Conservation (phyloP, 1,284 basidiomycete genomes). For the Rhizoctonia solani region DNA sequence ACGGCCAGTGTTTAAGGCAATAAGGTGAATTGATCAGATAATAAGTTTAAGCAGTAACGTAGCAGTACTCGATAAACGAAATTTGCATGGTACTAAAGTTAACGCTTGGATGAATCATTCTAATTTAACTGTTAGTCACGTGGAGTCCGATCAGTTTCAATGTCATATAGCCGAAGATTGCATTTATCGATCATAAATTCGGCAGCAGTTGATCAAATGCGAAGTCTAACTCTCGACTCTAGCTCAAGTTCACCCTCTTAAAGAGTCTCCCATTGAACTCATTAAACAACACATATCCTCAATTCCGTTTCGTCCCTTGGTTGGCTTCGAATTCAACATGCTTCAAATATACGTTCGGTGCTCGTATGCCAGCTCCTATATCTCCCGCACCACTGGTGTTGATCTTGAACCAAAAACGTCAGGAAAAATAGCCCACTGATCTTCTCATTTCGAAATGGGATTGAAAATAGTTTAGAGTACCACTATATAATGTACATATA, state of each 20-base stretch:
- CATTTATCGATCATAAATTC: constrained; percentile 23
- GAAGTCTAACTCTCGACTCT: constrained; percentile 63
- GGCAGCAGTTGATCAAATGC: no score
- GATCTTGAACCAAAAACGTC: no score
- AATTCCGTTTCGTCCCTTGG: constrained; percentile 67
- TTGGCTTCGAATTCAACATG: constrained; percentile 64
- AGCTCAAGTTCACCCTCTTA: constrained; percentile 64
- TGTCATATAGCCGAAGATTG: neutral
- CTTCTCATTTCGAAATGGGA: no score
- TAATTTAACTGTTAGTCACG: neutral
- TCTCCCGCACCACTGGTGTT: no score
- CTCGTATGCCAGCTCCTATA: no score
- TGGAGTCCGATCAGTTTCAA: neutral
- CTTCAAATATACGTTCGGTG: no score
- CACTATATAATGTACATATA: no score
- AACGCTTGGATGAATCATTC: neutral
- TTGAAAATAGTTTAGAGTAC: no score
- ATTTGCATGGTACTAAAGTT: neutral
- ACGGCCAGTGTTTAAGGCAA: no score
- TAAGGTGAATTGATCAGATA: no score
- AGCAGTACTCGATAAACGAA: neutral
- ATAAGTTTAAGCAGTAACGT: no score
- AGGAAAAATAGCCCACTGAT: no score
- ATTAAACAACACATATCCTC: constrained; percentile 60
- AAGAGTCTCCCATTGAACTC: constrained; percentile 62